Evolutionary conservation across 1,139 yeast genomes (phyloP), one percentile per base, ranked within the genome.

Genomic region (Kodamaea fungicola): DNA sequence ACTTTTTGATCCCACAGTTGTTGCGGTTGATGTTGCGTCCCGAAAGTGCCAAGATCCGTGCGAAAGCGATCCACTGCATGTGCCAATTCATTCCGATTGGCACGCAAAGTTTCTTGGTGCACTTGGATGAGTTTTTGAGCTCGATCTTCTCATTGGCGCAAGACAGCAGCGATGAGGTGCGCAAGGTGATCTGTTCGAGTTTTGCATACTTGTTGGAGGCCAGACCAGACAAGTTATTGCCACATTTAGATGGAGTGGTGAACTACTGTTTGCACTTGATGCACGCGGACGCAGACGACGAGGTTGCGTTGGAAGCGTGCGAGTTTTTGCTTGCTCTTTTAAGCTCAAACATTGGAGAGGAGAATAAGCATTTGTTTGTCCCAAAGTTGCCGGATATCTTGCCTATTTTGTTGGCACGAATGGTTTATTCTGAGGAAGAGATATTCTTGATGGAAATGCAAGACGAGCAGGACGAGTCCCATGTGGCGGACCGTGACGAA

Each of bases 341-440:
- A 1, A 83, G 88, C 8, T 53, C 65, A 10, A 54, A 65, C 1
- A 63, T 57, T 29, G 64, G 79, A 10, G 77, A 76, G 37, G 60
- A 72, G 3, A 76, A 81, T 34, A 64, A 62, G 13, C 65, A 66
- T 19, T 55, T 76, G 3, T 72, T 86, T 41, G 62, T 60, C 33
- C 81, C 84, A 1, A 78, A 77, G 49, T 67, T 94, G 38, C 65
- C 71, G 8, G 60, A 64, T 12, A 78, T 92, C 16, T 60, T 92
- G 22, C 97, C 97, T 0, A 78, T 83, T 1, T 64, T 92, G 30
- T 68, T 94, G 36, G 72, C 76, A 27, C 83, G 85, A 44, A 89
- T 94, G 96, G 95, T 85, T 12, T 90, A 87, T 55, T 79, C 90
- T 6, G 95, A 86, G 45, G 86, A 81, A 56, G 95, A 88, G 48